Base-by-base conservation (phyloP, 352 stramenopile species). In the Peronospora destructor region DNA sequence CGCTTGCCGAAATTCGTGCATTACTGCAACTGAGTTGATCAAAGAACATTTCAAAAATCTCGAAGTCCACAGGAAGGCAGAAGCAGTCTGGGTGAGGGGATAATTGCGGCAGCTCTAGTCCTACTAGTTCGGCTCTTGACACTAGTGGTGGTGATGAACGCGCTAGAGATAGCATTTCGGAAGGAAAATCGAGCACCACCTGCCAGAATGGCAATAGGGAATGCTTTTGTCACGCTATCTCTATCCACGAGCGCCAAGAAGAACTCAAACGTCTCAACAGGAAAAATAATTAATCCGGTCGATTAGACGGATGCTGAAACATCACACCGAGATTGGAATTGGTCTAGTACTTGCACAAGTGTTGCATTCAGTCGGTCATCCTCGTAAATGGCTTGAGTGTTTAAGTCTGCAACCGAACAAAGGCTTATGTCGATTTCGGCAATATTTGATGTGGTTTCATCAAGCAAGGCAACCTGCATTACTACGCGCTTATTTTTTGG, bases 61-160 rank as follows among this genome's bases (percentile, higher is more conserved):
- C 72, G 25, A 91, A 86, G 52, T 91, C 81, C 0, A 89, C 71
- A 9, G 81, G 78, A 12, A 91, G 61, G 28, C 81, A 91, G 45
- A 91, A 91, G 25, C 81, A 92, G 19, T 92, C 74, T 12, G 78
- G 78, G 30, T 88, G 76, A 6, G 81, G 81, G 25, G 77, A 88
- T 7, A 92, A 49, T 43, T 92, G 78, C 17, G 81, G 81, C 12
- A 91, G 62, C 39, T 86, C 70, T 0, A 87, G 39, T 14, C 42
- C 42, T 0, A 68, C 48, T 21, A 0, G 7, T 43, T n/a, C 19
- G 6, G 10, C 2, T 40, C 29, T 57, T 34, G 16, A 28, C 33
- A 12, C 6, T 39, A 7, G 13, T 53, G 13, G 19, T 52, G 9
- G 49, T 56, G n/a, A 85, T 54, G 17, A 84, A 85, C 0, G 66